Evolutionary conservation across 1,284 basidiomycete genomes (phyloP).

Genomic region (Fomitiporia mediterranea): DNA sequence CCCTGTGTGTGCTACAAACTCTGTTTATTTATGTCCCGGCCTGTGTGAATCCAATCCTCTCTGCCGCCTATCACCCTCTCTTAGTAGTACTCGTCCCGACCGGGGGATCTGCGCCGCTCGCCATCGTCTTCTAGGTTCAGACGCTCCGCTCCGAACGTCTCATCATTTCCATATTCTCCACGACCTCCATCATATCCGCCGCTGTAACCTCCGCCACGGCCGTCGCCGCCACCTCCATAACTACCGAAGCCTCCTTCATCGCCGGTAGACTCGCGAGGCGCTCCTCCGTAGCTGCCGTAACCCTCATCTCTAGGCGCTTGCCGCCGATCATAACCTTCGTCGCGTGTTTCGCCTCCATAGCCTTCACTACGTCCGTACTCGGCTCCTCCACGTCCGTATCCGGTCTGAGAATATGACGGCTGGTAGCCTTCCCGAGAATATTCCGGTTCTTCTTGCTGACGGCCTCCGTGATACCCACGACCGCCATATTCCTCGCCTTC

Average conservation of each 20-base stretch:
- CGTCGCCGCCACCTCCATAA: conserved; percentile 11
- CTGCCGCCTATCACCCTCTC: neutral
- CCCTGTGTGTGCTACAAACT: neutral
- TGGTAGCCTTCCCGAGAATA: conserved; percentile 15
- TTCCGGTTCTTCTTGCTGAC: neutral
- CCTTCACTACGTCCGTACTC: conserved; percentile 6
- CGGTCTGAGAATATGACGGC: conserved; percentile 17
- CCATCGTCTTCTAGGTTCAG: conserved; percentile 31
- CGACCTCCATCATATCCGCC: neutral
- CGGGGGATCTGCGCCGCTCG: conserved; percentile 12
- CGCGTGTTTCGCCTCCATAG: neutral
- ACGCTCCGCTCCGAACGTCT: conserved; percentile 46
- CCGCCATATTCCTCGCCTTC: neutral
- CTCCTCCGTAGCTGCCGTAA: conserved; percentile 4
- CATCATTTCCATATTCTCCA: conserved; percentile 27
- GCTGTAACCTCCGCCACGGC: conserved; percentile 12
- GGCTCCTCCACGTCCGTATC: conserved; percentile 1
- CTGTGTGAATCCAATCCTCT: neutral
- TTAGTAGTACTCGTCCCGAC: conserved; percentile 10
- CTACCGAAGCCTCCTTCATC: conserved; percentile 5
- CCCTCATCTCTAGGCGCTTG: neutral
- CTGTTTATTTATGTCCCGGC: neutral
- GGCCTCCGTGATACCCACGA: conserved; percentile 1
- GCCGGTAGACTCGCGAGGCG: neutral
- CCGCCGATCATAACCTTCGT: neutral